Conservation (phyloP, 176 grass and related monocot genomes). For the Microstegium vimineum region DNA sequence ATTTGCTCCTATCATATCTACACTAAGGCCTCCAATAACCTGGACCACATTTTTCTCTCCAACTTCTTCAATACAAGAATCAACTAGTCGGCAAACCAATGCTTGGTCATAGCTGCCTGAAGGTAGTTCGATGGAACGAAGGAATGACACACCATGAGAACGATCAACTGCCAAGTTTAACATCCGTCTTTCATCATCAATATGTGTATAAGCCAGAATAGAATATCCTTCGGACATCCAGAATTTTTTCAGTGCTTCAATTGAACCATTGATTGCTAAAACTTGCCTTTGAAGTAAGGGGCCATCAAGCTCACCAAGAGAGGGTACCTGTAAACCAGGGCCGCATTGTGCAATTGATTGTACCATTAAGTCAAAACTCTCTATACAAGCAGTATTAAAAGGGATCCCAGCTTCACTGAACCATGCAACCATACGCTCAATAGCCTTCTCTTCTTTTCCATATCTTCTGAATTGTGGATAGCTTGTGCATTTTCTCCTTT, state of each 20-base stretch:
- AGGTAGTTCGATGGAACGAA: too few species aligned
- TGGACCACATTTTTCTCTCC: too few species aligned
- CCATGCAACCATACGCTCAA: not conserved
- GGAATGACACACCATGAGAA: too few species aligned
- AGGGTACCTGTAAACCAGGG: not conserved
- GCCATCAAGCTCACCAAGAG: not conserved
- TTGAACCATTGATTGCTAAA: not conserved
- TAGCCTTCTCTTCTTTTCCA: slow-evolving; percentile 2
- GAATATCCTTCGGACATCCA: not conserved
- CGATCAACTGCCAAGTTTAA: too few species aligned
- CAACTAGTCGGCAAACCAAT: too few species aligned
- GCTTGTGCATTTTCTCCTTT: not conserved
- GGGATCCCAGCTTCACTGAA: slow-evolving; percentile 9
- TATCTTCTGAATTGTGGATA: not conserved
- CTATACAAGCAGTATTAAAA: not conserved
- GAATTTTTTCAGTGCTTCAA: not conserved
- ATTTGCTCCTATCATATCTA: not conserved
- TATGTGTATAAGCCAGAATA: not conserved
- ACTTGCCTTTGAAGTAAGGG: not conserved
- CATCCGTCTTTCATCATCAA: too few species aligned
- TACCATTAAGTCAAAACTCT: too few species aligned
- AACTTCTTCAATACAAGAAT: too few species aligned
- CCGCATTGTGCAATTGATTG: not conserved
- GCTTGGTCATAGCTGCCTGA: too few species aligned
- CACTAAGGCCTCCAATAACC: not conserved